Base-by-base conservation (phyloP, 305 asterid species). In the Fraxinus angustifolia region DNA sequence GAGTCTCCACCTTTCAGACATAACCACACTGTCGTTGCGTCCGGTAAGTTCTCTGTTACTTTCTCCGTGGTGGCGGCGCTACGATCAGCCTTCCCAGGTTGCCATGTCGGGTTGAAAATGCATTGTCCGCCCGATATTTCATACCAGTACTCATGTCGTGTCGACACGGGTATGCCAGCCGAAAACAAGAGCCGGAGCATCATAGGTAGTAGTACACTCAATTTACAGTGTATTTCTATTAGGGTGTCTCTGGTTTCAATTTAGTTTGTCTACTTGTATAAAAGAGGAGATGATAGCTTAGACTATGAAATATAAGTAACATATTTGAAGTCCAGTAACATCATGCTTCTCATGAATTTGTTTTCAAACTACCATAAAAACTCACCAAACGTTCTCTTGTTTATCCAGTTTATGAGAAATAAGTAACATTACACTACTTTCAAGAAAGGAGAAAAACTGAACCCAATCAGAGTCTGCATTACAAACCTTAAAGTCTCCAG, bases 401-500 rank as follows among this genome's bases (percentile, higher is more conserved):
- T 6, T 23, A 36, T 26, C 56, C 65, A 68, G 48, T 4, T 17
- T 58, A 67, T 70, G 62, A 21, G 82, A 77, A 6, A 73, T 31
- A 34, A 78, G 11, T 75, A 53, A 16, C 10, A 23, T 8, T 16
- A 28, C 2, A 17, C 67, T 75, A 17, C 50, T 72, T n/a, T 67
- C 60, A 71, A 58, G 33, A 28, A 21, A 73, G 16, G 11, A 73
- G 28, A 21, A 42, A 10, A 34, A 30, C 16, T 58, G 75, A 36
- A 79, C 8, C 36, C 14, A 78, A 31, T 56, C 8, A 86, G 82
- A 45, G 17, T 16, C 33, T 30, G 70, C 28, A 77, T 16, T 2
- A 34, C 76, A 16, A 75, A 96, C 99, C 98, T 93, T 79, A 90
- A 87, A 65, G 94, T 92, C 89, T 94, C 98, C 30, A 94, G 93